Evolutionary conservation across 2,329 filamentous ascomycete species (phyloP).

Genomic region (Fusarium sp.): DNA sequence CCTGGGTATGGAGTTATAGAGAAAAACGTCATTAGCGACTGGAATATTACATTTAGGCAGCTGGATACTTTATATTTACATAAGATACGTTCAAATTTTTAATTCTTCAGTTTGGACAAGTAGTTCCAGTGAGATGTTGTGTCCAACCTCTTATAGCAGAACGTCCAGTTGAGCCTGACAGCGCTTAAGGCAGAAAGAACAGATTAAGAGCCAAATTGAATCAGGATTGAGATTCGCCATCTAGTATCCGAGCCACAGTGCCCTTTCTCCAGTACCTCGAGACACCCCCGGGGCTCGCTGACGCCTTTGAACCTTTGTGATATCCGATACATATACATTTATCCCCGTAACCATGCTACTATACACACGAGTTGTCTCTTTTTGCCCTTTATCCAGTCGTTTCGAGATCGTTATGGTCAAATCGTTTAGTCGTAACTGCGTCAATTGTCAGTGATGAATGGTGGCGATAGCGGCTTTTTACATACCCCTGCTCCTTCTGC

Average conservation of each 20-base stretch:
- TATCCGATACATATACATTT: slow-evolving; percentile 49
- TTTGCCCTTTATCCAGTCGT: slow-evolving; percentile 13
- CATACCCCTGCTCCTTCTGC: slow-evolving; percentile 84
- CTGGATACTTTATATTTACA: neutral
- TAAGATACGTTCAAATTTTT: neutral
- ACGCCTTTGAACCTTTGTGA: slow-evolving; percentile 30
- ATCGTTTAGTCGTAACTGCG: slow-evolving; percentile 37
- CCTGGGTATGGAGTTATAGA: neutral
- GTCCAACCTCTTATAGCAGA: neutral
- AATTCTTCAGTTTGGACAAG: neutral
- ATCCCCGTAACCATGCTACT: slow-evolving; percentile 42
- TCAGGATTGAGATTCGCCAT: slow-evolving; percentile 42
- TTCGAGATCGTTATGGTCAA: slow-evolving; percentile 13
- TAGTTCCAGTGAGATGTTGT: neutral
- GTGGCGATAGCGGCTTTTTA: slow-evolving; percentile 13
- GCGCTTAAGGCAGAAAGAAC: neutral
- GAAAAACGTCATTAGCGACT: neutral
- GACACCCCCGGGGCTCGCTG: slow-evolving; percentile 19
- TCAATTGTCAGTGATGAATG: slow-evolving; percentile 7
- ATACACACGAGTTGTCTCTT: slow-evolving; percentile 40
- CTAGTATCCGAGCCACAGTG: slow-evolving; percentile 32
- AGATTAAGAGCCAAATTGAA: slow-evolving; percentile 9
- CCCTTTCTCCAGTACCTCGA: slow-evolving; percentile 7
- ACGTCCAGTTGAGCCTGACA: neutral
- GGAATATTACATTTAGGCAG: neutral